Conservation (phyloP, 129 eudicot genomes). For the Cynara cardunculus region DNA sequence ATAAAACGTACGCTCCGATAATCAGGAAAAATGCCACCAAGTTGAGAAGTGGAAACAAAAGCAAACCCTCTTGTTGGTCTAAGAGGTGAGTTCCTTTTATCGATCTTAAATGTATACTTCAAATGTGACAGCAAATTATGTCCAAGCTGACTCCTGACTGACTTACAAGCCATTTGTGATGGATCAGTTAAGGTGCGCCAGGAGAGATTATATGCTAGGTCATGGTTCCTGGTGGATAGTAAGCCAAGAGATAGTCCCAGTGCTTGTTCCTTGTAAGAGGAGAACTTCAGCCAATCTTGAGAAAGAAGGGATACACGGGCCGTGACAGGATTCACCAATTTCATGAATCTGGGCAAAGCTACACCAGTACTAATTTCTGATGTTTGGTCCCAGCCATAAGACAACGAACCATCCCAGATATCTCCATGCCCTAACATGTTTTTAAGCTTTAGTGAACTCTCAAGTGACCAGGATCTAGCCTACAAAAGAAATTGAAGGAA, state of each 20-base stretch:
- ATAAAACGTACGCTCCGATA: slow-evolving; percentile 61
- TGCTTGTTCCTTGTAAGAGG: slow-evolving; percentile 72
- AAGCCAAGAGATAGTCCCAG: slow-evolving; percentile 75
- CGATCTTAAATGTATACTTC: slow-evolving; percentile 73
- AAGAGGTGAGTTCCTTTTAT: slow-evolving; percentile 67
- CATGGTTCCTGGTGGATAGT: slow-evolving; percentile 64
- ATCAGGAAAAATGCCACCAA: slow-evolving; percentile 90
- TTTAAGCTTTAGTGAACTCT: slow-evolving; percentile 71
- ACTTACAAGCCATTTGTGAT: slow-evolving; percentile 56
- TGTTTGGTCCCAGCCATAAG: slow-evolving; percentile 87
- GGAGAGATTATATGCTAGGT: slow-evolving; percentile 61
- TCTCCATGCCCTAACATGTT: slow-evolving; percentile 86
- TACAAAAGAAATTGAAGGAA: slow-evolving; percentile 27
- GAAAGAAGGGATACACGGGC: slow-evolving; percentile 76
- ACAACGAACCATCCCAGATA: slow-evolving; percentile 74
- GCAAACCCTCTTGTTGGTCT: slow-evolving; percentile 92
- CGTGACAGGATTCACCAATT: slow-evolving; percentile 51
- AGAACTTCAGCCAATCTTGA: slow-evolving; percentile 84
- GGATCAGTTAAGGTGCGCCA: slow-evolving; percentile 77
- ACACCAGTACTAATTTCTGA: slow-evolving; percentile 77
- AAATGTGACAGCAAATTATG: slow-evolving; percentile 64
- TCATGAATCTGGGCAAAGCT: slow-evolving; percentile 60
- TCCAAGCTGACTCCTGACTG: slow-evolving; percentile 86
- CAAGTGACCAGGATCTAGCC: slow-evolving; percentile 83
- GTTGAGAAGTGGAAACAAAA: slow-evolving; percentile 69